Base-by-base conservation (phyloP, 345 rosid species). In the Cardamine resedifolia region DNA sequence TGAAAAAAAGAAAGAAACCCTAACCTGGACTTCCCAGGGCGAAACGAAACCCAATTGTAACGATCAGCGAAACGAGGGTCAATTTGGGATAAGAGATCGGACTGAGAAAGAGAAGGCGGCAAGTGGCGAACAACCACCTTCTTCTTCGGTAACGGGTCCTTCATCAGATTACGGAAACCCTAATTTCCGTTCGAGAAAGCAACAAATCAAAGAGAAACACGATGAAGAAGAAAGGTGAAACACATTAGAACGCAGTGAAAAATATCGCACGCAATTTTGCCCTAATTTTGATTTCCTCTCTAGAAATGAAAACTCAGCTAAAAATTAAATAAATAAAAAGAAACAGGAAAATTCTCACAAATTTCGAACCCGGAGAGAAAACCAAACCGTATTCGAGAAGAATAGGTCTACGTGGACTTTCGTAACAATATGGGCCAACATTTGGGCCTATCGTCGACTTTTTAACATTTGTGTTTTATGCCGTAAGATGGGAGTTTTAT, bases 71-170 rank as follows among this genome's bases (percentile, higher is more conserved):
- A 84, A 24, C 79, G 86, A 79, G 79, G 78, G 41, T 85, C 82
- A 48, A 86, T 82, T 61, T 82, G 88, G 10, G 86, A 71, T 41
- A 90, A 73, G 65, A 90, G 81, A 71, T 83, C 78, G 31, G 86
- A 78, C 73, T 83, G 83, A 8, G 86, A 70, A 34, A 90, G 86
- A 30, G 90, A 80, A 28, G 96, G 96, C 44, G 93, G 93, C 79
- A 90, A 75, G 77, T 83, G 88, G 73, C 96, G 80, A 47, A 90
- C 80, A 62, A 90, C 91, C 45, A 90, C 86, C 80, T 86, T 90
- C 65, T 81, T 86, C 74, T 84, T 83, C 66, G 70, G 78, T 64
- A 64, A 60, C 9, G 79, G 80, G 43, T 80, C 83, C 79, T 87
- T 83, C 86, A 80, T 82, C 52, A 20, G 67, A 26, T 56, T 53